Conservation (phyloP, 2,329 filamentous ascomycete species). For the Pestalotiopsis fici region DNA sequence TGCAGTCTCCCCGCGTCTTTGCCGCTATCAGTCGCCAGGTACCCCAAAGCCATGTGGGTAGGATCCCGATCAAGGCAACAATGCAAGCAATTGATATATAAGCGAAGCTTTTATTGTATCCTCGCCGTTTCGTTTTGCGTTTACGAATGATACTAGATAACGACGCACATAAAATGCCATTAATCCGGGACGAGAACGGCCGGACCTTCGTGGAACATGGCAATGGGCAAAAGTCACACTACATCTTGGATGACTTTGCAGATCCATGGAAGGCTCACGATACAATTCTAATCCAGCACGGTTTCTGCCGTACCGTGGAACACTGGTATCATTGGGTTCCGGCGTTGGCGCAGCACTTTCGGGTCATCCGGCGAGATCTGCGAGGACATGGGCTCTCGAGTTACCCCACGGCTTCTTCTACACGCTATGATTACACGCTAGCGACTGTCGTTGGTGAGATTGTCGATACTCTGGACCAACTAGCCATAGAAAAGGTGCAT, state of each 20-base stretch:
- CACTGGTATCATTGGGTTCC: slow-evolving; percentile 5
- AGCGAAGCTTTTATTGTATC: neutral
- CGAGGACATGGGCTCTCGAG: neutral
- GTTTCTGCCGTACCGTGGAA: neutral
- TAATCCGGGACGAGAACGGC: neutral
- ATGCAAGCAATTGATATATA: neutral
- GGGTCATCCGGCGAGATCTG: neutral
- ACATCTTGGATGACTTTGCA: neutral
- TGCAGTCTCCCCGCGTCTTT: no score
- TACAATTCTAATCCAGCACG: neutral
- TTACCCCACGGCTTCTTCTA: neutral
- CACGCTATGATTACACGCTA: neutral
- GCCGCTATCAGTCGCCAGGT: neutral
- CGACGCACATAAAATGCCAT: neutral
- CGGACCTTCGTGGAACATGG: neutral
- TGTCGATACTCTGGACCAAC: neutral
- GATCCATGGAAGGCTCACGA: neutral
- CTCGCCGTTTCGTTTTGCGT: neutral
- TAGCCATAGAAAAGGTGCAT: neutral
- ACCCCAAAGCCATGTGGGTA: neutral
- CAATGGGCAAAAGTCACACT: neutral
- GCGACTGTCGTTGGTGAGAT: neutral
- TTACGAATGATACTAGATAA: neutral
- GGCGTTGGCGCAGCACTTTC: neutral
- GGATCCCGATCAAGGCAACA: neutral